A percentile compares a stretch with the other conserved stretches of the same genome.
Evolutionary conservation across 2,329 filamentous ascomycete genomes (phyloP).

Genomic region (Ustulina deusta): DNA sequence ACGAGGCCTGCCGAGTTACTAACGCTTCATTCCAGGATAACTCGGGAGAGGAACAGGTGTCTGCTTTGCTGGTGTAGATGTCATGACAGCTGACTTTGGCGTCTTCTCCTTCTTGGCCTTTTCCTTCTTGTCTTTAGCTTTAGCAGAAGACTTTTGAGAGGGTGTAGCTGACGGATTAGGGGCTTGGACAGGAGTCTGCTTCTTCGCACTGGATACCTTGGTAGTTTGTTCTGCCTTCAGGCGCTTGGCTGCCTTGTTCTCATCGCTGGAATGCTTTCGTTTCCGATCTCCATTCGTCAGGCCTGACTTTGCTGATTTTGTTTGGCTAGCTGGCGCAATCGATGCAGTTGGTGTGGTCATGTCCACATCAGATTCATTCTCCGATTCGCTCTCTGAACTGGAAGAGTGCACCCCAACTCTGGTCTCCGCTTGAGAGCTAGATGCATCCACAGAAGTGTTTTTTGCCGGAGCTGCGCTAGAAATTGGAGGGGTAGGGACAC

Average conservation of each 20-base stretch:
- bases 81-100: slow-evolving; percentile 36
- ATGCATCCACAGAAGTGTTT: background rate
- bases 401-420: slow-evolving; percentile 56
- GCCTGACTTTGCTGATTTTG: slow-evolving; percentile 46
- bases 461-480: slow-evolving; percentile 21
- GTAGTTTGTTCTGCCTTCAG: slow-evolving; percentile 42
- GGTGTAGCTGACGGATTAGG: slow-evolving; percentile 46
- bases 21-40: slow-evolving; percentile 46
- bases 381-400: slow-evolving; percentile 55
- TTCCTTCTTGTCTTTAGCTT: slow-evolving; percentile 48
- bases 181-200: slow-evolving; percentile 52
- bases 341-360: slow-evolving; percentile 57
- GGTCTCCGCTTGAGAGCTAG: slow-evolving; percentile 26
- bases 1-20: slow-evolving; percentile 4
- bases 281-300: slow-evolving; percentile 48
- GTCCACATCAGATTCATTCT: slow-evolving; percentile 59
- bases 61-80: slow-evolving; percentile 36
- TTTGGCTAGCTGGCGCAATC: slow-evolving; percentile 37
- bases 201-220: slow-evolving; percentile 43
- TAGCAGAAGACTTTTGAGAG: slow-evolving; percentile 42
- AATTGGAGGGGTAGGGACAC: slow-evolving; percentile 56
- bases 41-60: slow-evolving; percentile 47
- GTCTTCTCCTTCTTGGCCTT: slow-evolving; percentile 48
- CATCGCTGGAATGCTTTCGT: slow-evolving; percentile 54
- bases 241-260: slow-evolving; percentile 49